Evolutionary conservation across 2,329 filamentous ascomycete genomes (phyloP).

Genomic region (Scedosporium apiospermum): DNA sequence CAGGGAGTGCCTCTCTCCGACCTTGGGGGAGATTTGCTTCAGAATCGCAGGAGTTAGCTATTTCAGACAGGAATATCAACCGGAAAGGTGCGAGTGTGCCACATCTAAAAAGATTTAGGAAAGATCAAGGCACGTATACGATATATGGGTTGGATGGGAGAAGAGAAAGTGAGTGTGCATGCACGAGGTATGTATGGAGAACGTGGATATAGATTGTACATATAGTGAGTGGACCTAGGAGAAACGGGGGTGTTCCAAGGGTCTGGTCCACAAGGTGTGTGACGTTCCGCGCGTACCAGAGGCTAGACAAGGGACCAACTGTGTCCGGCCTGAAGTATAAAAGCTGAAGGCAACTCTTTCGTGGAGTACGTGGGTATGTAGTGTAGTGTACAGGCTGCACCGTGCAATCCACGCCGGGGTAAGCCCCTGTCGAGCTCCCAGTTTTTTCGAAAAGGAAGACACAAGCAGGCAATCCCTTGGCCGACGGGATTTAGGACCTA

Average conservation of each 20-base stretch:
- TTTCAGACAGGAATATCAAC: background rate
- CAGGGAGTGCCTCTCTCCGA: background rate
- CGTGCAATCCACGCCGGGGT: background rate
- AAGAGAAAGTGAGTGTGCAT: background rate
- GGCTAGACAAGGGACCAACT: background rate
- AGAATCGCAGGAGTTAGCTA: background rate
- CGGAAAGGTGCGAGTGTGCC: background rate
- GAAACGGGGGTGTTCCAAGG: background rate
- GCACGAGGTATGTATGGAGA: background rate
- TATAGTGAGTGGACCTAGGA: background rate
- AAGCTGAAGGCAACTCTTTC: background rate
- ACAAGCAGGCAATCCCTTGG: background rate
- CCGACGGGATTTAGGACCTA: background rate
- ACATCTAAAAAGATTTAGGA: background rate
- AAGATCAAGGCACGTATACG: constrained; percentile 1
- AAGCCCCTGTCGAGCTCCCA: background rate
- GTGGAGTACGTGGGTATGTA: background rate
- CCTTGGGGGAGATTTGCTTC: background rate
- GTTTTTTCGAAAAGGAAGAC: background rate
- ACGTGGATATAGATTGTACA: constrained; percentile 5
- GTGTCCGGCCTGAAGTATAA: background rate
- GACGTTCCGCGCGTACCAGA: constrained; percentile 4
- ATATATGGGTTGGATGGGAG: background rate
- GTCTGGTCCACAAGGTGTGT: constrained; percentile 6
- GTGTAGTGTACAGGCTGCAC: background rate